Evolutionary conservation across 371 early-diverging fungal species (phyloP).

Genomic region (Mortierella sp.): DNA sequence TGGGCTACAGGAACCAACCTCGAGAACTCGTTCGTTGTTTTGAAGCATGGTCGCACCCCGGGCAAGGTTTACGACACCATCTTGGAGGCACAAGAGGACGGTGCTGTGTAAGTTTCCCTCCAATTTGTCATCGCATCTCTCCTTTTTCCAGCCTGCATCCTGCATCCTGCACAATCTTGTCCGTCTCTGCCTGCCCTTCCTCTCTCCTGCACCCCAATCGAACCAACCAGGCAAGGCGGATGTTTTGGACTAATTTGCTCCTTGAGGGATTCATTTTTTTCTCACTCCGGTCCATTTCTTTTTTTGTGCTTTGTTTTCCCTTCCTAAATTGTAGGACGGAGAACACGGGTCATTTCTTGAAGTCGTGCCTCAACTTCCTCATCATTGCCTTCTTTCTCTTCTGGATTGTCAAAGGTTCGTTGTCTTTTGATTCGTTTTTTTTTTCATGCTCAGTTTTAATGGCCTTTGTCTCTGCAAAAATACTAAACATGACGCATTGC

Average conservation of each 20-base stretch:
- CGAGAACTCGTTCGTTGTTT: constrained; percentile 54
- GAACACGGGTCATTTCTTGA: constrained; percentile 53
- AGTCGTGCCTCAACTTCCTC: constrained; percentile 44
- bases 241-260: constrained; percentile 1
- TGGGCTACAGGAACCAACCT: constrained; percentile 49
- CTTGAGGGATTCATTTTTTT: too few species aligned
- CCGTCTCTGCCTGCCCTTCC: neutral
- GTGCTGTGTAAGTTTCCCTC: constrained; percentile 50
- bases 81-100: constrained; percentile 55
- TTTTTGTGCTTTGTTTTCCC: neutral
- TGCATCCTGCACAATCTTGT: constrained; percentile 1
- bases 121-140: neutral
- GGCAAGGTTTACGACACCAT: constrained; percentile 35
- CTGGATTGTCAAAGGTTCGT: constrained; percentile 46
- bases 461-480: neutral
- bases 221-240: neutral
- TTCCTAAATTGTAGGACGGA: constrained; percentile 32
- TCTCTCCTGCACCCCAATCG: neutral
- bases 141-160: neutral
- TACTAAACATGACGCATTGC: too few species aligned
- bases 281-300: constrained; percentile 1
- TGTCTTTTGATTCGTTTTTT: neutral
- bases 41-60: constrained; percentile 40
- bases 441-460: neutral
- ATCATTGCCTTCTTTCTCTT: constrained; percentile 43